These are phyloP conservation scores for Lasiodiplodia hormozganensis DNA, from an alignment of 2,329 filamentous ascomycete species.

Conservation along the genomic window DNA sequence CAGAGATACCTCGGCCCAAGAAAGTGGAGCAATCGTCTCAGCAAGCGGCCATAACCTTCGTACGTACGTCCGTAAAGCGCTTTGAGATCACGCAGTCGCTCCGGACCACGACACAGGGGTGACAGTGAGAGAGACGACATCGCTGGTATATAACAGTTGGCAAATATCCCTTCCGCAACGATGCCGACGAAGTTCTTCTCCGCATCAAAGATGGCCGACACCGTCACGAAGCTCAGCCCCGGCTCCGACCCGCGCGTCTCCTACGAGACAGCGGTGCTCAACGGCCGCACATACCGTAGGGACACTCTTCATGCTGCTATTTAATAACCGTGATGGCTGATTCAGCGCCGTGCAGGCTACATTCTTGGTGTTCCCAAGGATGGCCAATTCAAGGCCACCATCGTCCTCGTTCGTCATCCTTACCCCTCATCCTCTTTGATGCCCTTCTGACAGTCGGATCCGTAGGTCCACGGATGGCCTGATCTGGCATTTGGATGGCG, in stretches of 20 bases:
- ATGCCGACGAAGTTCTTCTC: conserved; percentile 12
- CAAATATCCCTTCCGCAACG: background rate
- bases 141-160: background rate
- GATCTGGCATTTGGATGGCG: conserved; percentile 88
- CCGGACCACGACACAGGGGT: background rate
- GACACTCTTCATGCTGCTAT: conserved; percentile 33
- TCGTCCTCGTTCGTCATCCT: conserved; percentile 57
- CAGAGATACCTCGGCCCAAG: conserved; percentile 14
- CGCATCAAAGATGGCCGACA: conserved; percentile 50
- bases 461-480: conserved; percentile 77
- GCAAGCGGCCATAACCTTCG: conserved; percentile 10
- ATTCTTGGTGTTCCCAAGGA: conserved; percentile 57
- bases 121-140: background rate
- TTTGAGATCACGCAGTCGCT: conserved; percentile 13
- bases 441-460: background rate
- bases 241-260: conserved; percentile 71
- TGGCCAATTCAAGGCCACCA: conserved; percentile 56
- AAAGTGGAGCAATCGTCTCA: conserved; percentile 12
- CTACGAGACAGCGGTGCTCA: conserved; percentile 67
- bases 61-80: conserved; percentile 21
- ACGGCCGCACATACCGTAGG: conserved; percentile 70
- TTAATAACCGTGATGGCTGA: background rate
- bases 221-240: conserved; percentile 66
- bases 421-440: background rate
- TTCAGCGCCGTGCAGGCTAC: conserved; percentile 47